Percentiles rank a stretch among this genome's conserved stretches.
Conservation (phyloP, 805 yeast species). For the Wickerhamiella spandovensis region DNA sequence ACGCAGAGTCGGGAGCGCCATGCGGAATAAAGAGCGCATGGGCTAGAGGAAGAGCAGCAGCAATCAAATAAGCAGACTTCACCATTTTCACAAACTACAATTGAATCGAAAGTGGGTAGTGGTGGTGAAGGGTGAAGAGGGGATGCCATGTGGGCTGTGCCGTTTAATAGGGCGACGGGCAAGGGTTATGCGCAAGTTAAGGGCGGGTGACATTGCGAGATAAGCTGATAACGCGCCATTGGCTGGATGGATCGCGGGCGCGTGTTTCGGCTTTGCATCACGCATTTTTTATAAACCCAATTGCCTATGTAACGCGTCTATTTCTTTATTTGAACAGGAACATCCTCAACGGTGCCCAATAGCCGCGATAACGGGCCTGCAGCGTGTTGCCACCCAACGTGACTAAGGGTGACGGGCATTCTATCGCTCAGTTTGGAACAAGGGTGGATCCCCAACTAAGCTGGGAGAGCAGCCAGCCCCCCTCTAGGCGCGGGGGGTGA, state of each 20-base stretch:
- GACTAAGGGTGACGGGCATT: neutral
- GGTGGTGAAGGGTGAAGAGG: neutral
- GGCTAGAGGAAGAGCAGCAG: constrained; percentile 13
- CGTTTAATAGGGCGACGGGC: neutral
- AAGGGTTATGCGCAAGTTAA: neutral
- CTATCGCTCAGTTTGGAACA: neutral
- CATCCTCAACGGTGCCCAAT: neutral
- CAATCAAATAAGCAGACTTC: constrained; percentile 14
- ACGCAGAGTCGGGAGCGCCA: constrained; percentile 8
- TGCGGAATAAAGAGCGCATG: constrained; percentile 19
- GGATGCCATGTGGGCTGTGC: neutral
- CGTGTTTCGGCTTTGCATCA: neutral
- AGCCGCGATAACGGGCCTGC: neutral
- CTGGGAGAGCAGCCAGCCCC: neutral
- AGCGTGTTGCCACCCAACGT: neutral
- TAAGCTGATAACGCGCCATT: neutral
- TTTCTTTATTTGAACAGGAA: too few relatives aligned
- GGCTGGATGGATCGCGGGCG: neutral
- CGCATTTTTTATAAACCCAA: neutral
- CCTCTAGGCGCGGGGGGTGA: neutral
- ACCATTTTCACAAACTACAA: constrained; percentile 14
- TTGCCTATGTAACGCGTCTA: neutral
- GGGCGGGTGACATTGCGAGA: neutral
- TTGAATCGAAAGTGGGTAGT: neutral
- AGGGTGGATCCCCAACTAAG: too few relatives aligned